Evolutionary conservation across 176 grass and related monocot genomes (phyloP).

Genomic region (Aegilops longissima): DNA sequence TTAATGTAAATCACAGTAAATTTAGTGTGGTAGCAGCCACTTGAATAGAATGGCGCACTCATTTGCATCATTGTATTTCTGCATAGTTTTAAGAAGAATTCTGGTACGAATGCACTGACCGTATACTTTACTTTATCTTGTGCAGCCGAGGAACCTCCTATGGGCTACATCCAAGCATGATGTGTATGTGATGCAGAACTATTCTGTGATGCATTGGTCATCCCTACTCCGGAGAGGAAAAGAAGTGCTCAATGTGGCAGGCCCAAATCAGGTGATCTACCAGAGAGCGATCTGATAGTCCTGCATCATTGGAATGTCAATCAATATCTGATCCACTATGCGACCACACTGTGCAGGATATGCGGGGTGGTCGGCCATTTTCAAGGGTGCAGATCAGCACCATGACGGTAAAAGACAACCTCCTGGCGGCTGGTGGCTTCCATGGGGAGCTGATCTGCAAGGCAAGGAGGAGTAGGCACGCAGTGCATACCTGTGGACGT

Average conservation of each 20-base stretch:
- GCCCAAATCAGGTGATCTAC: conserved; percentile 44
- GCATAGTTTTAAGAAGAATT: background rate
- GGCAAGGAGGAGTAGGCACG: conserved; percentile 25
- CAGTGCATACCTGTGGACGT: background rate
- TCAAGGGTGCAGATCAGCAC: conserved; percentile 82
- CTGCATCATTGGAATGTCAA: no score
- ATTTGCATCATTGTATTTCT: conserved; percentile 2
- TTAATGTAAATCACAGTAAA: no score
- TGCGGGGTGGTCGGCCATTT: conserved; percentile 29
- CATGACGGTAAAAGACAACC: conserved; percentile 65
- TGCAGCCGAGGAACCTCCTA: conserved; percentile 81
- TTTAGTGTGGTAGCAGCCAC: background rate
- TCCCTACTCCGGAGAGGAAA: conserved; percentile 47
- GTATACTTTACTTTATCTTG: background rate
- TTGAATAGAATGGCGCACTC: background rate
- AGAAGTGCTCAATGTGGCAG: conserved; percentile 64
- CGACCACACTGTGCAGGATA: background rate
- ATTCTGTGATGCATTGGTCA: conserved; percentile 85
- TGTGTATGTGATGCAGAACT: conserved; percentile 73
- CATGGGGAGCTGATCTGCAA: conserved; percentile 86
- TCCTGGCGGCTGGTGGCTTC: conserved; percentile 80
- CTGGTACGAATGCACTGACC: background rate
- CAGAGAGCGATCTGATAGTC: background rate
- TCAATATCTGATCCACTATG: background rate
- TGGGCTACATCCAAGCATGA: conserved; percentile 89